phyloP scores from a whole-genome alignment of 352 stramenopile species.

The Thraustochytrium sp. region DNA sequence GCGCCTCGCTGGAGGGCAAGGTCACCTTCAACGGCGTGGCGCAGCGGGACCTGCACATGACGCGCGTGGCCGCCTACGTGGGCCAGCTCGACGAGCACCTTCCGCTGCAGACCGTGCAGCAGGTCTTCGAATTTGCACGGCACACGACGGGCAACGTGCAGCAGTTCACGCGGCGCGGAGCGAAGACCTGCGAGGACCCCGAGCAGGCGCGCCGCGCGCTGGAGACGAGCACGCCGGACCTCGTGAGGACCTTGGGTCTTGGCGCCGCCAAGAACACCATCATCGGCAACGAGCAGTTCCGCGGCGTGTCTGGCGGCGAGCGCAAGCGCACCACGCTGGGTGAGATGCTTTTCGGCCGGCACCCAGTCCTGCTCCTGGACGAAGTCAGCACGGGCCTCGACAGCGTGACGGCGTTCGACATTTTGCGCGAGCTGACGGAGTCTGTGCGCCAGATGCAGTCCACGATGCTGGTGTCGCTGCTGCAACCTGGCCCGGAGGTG shows the following conservation, averaged over 20 bases:
- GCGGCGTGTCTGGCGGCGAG: slow-evolving; percentile 63
- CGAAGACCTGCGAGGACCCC: not conserved
- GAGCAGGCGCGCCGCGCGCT: too few relatives aligned
- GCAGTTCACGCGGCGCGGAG: not conserved
- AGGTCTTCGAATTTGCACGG: slow-evolving; percentile 53
- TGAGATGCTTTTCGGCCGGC: slow-evolving; percentile 71
- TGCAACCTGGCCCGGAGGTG: slow-evolving; percentile 81
- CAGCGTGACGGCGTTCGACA: slow-evolving; percentile 57
- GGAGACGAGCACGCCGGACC: slow-evolving; percentile 50
- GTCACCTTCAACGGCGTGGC: not conserved
- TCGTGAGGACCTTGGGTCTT: slow-evolving; percentile 63
- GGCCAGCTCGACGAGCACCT: slow-evolving; percentile 54
- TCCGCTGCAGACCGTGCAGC: slow-evolving; percentile 52
- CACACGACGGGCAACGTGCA: too few relatives aligned
- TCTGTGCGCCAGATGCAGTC: slow-evolving; percentile 55
- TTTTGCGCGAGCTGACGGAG: slow-evolving; percentile 56
- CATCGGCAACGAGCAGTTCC: slow-evolving; percentile 57
- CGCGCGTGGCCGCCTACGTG: not conserved
- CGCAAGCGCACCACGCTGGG: slow-evolving; percentile 62
- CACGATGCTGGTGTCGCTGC: slow-evolving; percentile 65
- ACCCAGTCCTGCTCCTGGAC: slow-evolving; percentile 64
- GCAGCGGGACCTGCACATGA: not conserved
- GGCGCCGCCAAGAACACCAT: slow-evolving; percentile 61
- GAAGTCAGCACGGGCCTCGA: slow-evolving; percentile 63
- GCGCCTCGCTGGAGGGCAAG: not conserved